Evolutionary conservation across 768 basidiomycete species (phyloP).

Genomic region (Phylloporus arenicola): DNA sequence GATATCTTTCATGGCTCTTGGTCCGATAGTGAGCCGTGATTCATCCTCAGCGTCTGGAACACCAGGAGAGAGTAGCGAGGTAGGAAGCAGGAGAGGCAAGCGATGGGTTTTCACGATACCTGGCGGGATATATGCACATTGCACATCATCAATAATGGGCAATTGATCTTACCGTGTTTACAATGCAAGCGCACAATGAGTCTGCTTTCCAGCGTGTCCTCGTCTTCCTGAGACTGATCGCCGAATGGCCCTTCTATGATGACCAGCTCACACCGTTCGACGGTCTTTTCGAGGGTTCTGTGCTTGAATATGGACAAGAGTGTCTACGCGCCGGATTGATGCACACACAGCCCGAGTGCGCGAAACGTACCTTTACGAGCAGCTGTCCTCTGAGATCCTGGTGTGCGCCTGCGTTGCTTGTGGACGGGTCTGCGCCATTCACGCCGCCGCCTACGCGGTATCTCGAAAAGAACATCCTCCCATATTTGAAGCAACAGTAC

Average conservation of each 20-base stretch:
- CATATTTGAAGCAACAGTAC: slow-evolving; percentile 73
- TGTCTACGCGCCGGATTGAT: slow-evolving; percentile 38
- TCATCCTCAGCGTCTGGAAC: slow-evolving; percentile 52
- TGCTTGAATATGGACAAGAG: slow-evolving; percentile 72
- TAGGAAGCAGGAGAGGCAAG: slow-evolving; percentile 53
- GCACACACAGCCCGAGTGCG: background rate
- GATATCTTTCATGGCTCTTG: slow-evolving; percentile 68
- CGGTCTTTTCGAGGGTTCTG: slow-evolving; percentile 66
- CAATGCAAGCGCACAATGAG: slow-evolving; percentile 71
- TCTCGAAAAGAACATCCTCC: slow-evolving; percentile 62
- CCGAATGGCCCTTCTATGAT: slow-evolving; percentile 49
- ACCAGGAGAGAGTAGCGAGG: slow-evolving; percentile 59
- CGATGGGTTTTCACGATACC: slow-evolving; percentile 82
- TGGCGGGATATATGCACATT: slow-evolving; percentile 25
- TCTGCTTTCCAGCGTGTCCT: slow-evolving; percentile 65
- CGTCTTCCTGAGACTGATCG: slow-evolving; percentile 31
- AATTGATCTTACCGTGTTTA: slow-evolving; percentile 60
- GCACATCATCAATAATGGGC: background rate
- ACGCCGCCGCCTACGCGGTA: slow-evolving; percentile 42
- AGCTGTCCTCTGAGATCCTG: slow-evolving; percentile 63
- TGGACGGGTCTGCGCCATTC: slow-evolving; percentile 12
- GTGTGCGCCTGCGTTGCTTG: slow-evolving; percentile 21
- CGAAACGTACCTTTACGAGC: slow-evolving; percentile 52
- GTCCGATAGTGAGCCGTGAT: slow-evolving; percentile 67
- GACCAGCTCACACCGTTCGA: slow-evolving; percentile 71